Conservation (phyloP, 352 stramenopile genomes). For the Phytophthora boehmeriae region DNA sequence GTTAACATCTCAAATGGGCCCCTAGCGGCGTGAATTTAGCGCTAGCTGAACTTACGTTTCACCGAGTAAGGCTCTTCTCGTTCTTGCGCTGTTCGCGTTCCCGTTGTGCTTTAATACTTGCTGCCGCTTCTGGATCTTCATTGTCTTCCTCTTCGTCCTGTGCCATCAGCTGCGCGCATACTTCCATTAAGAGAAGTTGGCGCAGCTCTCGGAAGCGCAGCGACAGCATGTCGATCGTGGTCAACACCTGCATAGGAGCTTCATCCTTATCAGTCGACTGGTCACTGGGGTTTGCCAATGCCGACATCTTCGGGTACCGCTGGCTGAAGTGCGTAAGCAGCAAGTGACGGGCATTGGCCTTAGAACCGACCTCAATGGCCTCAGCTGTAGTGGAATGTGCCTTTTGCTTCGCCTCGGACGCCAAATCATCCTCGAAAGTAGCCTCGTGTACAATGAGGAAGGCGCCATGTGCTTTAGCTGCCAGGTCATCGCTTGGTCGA, state of each 20-base stretch:
- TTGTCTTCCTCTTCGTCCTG: constrained; percentile 44
- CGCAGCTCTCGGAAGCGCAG: constrained; percentile 68
- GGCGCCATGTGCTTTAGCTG: constrained; percentile 53
- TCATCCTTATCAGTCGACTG: constrained; percentile 8
- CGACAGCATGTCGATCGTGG: constrained; percentile 79
- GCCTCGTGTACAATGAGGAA: constrained; percentile 97
- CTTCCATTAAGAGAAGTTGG: constrained; percentile 65
- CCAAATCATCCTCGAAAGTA: constrained; percentile 96
- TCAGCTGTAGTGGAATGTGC: constrained; percentile 95
- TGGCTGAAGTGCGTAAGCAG: constrained; percentile 98
- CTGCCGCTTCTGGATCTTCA: constrained; percentile 10
- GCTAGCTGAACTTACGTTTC: constrained; percentile 3
- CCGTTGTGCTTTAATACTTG: constrained; percentile 25
- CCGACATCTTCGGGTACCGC: constrained; percentile 81
- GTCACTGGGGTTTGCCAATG: constrained; percentile 32
- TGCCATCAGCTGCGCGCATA: constrained; percentile 65
- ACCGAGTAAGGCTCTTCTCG: constrained; percentile 20
- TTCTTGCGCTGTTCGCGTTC: constrained; percentile 30
- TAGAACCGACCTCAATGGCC: constrained; percentile 83
- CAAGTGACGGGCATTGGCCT: constrained; percentile 81
- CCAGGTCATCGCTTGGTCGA: constrained; percentile 82
- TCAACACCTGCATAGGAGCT: constrained; percentile 53
- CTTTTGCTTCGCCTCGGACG: constrained; percentile 93
- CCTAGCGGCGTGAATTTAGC: neutral
- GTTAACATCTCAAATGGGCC: too few relatives aligned